Conservation (phyloP, 345 rosid species). For the sweet orange (Citrus sinensis) region DVS_A1.0 CM039165.1:22289001-22289500, state of each 20-base stretch:
- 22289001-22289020: neutral
- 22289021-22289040: neutral
- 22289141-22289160: neutral
- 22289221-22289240: neutral
- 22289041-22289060: neutral
- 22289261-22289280: neutral
- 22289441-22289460: neutral
- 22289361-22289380: neutral
- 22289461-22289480: neutral
- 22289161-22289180: neutral
- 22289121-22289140: neutral
- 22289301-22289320: neutral
- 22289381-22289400: neutral
- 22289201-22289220: neutral
- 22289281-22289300: neutral
- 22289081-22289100: neutral
- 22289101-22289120: neutral
- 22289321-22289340: neutral
- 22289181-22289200: neutral
- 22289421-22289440: neutral
- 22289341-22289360: neutral
- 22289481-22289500: neutral
- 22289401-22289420: neutral
- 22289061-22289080: neutral
- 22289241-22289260: neutral